Conservation (phyloP, 306 rosid genomes). For the Sicyos baderoa region DNA sequence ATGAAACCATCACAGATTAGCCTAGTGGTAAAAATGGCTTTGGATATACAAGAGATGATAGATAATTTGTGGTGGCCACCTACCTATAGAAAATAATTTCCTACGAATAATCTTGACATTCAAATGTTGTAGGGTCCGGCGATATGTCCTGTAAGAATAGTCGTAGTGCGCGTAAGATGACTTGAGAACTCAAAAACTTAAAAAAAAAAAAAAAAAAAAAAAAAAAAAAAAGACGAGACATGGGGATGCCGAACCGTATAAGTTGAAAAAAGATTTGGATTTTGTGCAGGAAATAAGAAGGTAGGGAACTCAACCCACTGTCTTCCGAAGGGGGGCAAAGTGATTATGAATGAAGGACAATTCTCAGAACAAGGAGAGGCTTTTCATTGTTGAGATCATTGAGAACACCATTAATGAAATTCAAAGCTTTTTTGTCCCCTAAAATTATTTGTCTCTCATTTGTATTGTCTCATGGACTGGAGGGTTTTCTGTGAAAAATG, state of each 20-base stretch:
- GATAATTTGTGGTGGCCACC: no score
- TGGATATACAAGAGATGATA: no score
- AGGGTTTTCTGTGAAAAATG: slow-evolving; percentile 15
- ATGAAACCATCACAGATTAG: background rate
- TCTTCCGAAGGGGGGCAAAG: slow-evolving; percentile 13
- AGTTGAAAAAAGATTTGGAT: background rate
- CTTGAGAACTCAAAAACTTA: no score
- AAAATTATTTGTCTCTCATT: background rate
- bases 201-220: no score
- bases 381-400: slow-evolving; percentile 11
- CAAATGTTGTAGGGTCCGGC: no score
- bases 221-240: no score
- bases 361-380: background rate
- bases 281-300: slow-evolving; percentile 18
- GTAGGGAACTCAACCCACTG: slow-evolving; percentile 16
- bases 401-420: slow-evolving; percentile 14
- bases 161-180: no score
- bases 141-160: no score
- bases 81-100: no score
- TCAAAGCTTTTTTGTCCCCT: background rate
- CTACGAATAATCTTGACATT: no score
- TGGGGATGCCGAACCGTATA: no score
- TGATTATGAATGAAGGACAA: slow-evolving; percentile 13
- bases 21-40: no score
- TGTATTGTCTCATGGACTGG: slow-evolving; percentile 13